These are phyloP conservation scores for Penicillium sp. DNA, from an alignment of 2,329 filamentous ascomycete species.

Conservation along the genomic window DNA sequence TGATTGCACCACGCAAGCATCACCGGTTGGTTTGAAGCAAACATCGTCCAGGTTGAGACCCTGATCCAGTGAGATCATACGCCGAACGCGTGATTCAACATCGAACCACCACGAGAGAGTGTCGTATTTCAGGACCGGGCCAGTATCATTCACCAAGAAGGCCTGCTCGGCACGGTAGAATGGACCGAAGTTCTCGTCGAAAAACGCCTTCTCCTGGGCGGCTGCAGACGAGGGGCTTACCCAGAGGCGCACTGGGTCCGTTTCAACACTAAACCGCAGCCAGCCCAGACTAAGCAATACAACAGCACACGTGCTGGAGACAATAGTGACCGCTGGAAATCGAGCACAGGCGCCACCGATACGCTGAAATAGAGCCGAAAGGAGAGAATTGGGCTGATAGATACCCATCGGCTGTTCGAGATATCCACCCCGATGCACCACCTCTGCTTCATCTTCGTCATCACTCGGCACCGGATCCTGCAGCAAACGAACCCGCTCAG, in stretches of 20 bases:
- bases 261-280: constrained; percentile 85
- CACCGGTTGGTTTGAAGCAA: constrained; percentile 88
- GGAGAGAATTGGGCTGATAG: constrained; percentile 80
- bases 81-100: constrained; percentile 73
- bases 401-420: constrained; percentile 73
- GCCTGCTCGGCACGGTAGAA: constrained; percentile 94
- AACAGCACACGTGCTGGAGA: constrained; percentile 70
- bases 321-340: constrained; percentile 82
- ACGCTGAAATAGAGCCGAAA: constrained; percentile 74
- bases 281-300: constrained; percentile 79
- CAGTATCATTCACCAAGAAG: constrained; percentile 83
- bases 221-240: constrained; percentile 91
- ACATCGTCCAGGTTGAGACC: constrained; percentile 74
- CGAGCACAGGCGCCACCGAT: constrained; percentile 77
- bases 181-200: constrained; percentile 87
- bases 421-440: constrained; percentile 72
- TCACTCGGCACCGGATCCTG: constrained; percentile 82
- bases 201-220: constrained; percentile 89
- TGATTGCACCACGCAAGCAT: constrained; percentile 89
- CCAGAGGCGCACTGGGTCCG: constrained; percentile 87
- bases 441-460: constrained; percentile 88
- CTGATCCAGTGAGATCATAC: constrained; percentile 66
- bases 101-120: constrained; percentile 92
- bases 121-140: constrained; percentile 82
- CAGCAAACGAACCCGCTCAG: constrained; percentile 78